phyloP scores from a whole-genome alignment of 345 rosid species.

The Luvunga scandens region DNA sequence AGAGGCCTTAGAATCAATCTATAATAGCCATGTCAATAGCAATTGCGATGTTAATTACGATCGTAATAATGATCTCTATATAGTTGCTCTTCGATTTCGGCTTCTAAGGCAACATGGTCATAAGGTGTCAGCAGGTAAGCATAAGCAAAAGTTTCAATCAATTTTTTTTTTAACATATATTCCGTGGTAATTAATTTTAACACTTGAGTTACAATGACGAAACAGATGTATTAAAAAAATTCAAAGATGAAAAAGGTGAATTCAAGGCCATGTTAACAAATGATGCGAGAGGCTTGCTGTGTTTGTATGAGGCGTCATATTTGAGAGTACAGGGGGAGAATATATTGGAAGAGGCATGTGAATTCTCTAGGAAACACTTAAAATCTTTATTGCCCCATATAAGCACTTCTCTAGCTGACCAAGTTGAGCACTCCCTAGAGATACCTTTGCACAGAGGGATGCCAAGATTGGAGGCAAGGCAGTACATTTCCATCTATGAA shows the following conservation, averaged over 20 bases:
- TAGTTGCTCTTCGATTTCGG: conserved; percentile 30
- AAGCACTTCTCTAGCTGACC: neutral
- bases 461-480: conserved; percentile 22
- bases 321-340: conserved; percentile 31
- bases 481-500: conserved; percentile 26
- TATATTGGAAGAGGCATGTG: conserved; percentile 32
- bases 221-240: conserved; percentile 32
- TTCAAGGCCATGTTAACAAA: conserved; percentile 1
- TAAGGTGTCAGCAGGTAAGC: conserved; percentile 24
- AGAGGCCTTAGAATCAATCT: neutral
- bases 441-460: conserved; percentile 17
- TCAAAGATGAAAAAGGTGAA: conserved; percentile 16
- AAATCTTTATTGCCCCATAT: neutral
- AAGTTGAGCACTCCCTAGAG: neutral
- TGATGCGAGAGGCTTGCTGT: conserved; percentile 25
- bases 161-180: too few species aligned
- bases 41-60: neutral
- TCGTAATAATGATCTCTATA: conserved; percentile 16
- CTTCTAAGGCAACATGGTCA: conserved; percentile 35
- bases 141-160: too few species aligned
- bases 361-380: conserved; percentile 24
- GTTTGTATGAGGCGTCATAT: conserved; percentile 41
- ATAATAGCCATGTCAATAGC: neutral
- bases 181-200: neutral
- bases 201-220: neutral